A percentile compares a stretch with the other conserved stretches of the same genome.
Conservation (phyloP, 495 filamentous ascomycete species). For the Astrocystis sublimbata region DNA sequence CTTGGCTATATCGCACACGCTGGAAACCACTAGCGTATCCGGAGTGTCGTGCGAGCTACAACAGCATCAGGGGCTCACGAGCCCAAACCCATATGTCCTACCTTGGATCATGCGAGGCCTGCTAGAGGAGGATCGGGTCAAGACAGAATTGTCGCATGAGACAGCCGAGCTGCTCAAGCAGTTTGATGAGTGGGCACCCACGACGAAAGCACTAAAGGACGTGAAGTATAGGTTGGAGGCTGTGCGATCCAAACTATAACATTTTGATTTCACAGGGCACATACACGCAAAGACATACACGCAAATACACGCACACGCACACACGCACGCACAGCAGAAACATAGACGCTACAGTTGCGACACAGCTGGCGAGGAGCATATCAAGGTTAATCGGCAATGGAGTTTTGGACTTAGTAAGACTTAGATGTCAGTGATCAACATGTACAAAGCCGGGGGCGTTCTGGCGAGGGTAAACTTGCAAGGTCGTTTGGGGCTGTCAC, state of each 20-base stretch:
- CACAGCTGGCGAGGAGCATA: neutral
- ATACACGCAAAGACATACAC: too few species aligned
- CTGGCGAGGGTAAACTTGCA: neutral
- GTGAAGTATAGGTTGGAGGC: slow-evolving; percentile 95
- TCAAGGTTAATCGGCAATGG: slow-evolving; percentile 17
- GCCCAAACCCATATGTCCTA: slow-evolving; percentile 78
- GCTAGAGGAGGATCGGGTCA: slow-evolving; percentile 89
- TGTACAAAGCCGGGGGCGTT: slow-evolving; percentile 7
- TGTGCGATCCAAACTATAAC: slow-evolving; percentile 77
- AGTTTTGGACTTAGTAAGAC: slow-evolving; percentile 17
- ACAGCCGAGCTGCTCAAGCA: slow-evolving; percentile 76
- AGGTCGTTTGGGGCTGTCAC: neutral
- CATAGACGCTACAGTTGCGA: neutral
- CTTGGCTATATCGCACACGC: slow-evolving; percentile 78
- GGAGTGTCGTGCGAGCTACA: slow-evolving; percentile 49
- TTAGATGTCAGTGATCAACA: neutral
- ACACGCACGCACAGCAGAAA: neutral
- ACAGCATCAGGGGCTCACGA: slow-evolving; percentile 49
- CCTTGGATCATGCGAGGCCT: slow-evolving; percentile 94
- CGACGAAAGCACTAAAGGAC: slow-evolving; percentile 86
- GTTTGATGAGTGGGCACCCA: slow-evolving; percentile 93
- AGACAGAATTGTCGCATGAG: slow-evolving; percentile 72
- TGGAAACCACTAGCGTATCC: slow-evolving; percentile 73
- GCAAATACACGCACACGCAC: too few species aligned
- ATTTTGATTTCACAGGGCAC: too few species aligned